Evolutionary conservation across 768 basidiomycete genomes (phyloP).

Genomic region (Holtermanniella nyarrowii): DNA sequence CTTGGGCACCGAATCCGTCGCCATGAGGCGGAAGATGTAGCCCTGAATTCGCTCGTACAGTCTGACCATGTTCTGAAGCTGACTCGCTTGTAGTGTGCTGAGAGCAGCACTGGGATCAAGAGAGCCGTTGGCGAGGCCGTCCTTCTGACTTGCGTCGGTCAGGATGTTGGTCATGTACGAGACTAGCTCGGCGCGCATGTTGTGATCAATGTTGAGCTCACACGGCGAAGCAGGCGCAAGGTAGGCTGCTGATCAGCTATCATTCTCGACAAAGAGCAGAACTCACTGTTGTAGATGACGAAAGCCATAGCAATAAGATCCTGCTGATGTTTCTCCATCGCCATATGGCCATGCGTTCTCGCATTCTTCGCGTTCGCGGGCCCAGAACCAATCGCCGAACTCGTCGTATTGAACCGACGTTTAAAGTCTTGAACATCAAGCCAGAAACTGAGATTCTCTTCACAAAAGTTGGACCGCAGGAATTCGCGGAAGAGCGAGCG

Average conservation of each 20-base stretch:
- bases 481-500: conserved; percentile 90
- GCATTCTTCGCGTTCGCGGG: conserved; percentile 29
- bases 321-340: conserved; percentile 97
- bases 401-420: conserved; percentile 88
- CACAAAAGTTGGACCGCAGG: conserved; percentile 86
- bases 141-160: conserved; percentile 44
- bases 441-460: conserved; percentile 97
- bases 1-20: conserved; percentile 97
- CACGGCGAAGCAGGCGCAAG: conserved; percentile 89
- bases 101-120: conserved; percentile 71
- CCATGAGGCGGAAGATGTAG: conserved; percentile 95
- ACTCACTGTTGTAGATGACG: conserved; percentile 48
- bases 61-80: conserved; percentile 83
- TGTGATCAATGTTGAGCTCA: conserved; percentile 98
- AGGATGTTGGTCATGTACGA: conserved; percentile 87
- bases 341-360: conserved; percentile 44
- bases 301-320: conserved; percentile 88
- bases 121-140: conserved; percentile 29
- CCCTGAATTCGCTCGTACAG: conserved; percentile 93
- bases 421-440: conserved; percentile 95
- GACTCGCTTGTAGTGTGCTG: conserved; percentile 77
- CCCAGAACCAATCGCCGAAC: conserved; percentile 57
- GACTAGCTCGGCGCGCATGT: conserved; percentile 83
- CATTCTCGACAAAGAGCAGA: not conserved
- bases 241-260: conserved; percentile 62